Evolutionary conservation across 371 early-diverging fungal species (phyloP), one percentile per base, ranked within the genome.

Genomic region (Dichotomocladium elegans): DNA sequence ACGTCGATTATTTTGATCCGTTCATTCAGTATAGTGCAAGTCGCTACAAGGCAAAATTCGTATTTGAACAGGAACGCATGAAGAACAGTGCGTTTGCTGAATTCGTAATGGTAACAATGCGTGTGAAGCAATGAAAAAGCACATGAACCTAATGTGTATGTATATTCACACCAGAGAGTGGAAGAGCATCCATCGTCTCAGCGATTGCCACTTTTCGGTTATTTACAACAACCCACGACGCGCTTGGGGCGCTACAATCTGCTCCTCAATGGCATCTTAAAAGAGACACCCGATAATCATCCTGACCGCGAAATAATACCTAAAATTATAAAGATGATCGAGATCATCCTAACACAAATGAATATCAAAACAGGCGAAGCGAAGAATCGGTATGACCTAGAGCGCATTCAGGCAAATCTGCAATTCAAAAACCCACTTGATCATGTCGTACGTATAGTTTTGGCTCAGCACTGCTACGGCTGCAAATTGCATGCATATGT

Each of bases 11-110:
- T 29, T 88, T 95, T 56, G 78, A 86, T 29, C 86, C 88, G 0
- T 93, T 92, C 55, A 85, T 95, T 4, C 79, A 74, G 19, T 96
- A 96, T 69, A 92, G 95, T 24, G 90, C 89, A 8, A 86, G 89
- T 66, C 93, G 93, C 57, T 81, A 86, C 15, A 83, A 83, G 59
- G 90, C 90, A 15, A 90, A 89, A 61, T 79, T 85, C 57, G 71
- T 74, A 12, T 80, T 92, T 49, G 94, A 94, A 40, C 67, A 77
- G 7, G 95, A 94, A 54, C 80, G 81, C 45, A 73, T 70, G 28
- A 61, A 51, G n/a, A 93, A 94, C 57, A 52, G 55, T 9, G 66
- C 55, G 29, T 87, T 95, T 30, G 74, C 64, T 27, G 80, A 83
- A 57, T 94, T 93, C 72, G 77, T 88, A 26, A 77, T 79, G 59